phyloP scores from a whole-genome alignment of 1,139 yeast genomes.

The Suhomyces choctaworum region DNA sequence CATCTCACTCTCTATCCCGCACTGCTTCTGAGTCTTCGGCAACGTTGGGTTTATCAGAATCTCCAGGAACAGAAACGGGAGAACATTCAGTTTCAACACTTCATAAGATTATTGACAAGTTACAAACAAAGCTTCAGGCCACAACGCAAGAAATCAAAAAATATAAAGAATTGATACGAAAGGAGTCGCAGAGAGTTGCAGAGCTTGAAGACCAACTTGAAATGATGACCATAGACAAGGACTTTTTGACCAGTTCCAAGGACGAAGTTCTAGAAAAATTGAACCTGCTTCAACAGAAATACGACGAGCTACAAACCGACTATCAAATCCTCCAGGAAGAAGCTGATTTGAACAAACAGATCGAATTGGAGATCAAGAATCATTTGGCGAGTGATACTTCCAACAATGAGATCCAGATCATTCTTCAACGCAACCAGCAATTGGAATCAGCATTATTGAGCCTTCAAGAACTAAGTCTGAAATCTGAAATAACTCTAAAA shows the following conservation, averaged over 20 bases:
- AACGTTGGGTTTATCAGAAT: background rate
- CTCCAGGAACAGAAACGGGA: background rate
- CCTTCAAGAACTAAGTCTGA: conserved; percentile 36
- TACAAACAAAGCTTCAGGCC: conserved; percentile 42
- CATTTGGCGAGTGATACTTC: conserved; percentile 18
- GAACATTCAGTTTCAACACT: conserved; percentile 9
- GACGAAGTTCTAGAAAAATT: conserved; percentile 33
- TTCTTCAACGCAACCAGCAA: conserved; percentile 32
- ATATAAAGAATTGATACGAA: conserved; percentile 23
- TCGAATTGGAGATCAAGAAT: conserved; percentile 36
- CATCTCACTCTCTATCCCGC: background rate
- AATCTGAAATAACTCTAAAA: conserved; percentile 25
- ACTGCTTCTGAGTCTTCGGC: background rate
- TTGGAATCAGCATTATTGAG: conserved; percentile 42
- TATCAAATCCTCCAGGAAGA: conserved; percentile 49
- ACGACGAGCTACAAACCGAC: conserved; percentile 42
- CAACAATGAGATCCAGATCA: conserved; percentile 20
- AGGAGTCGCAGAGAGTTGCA: conserved; percentile 17
- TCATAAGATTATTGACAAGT: conserved; percentile 40
- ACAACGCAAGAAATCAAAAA: conserved; percentile 31
- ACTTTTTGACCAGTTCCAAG: conserved; percentile 47
- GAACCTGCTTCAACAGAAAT: conserved; percentile 32
- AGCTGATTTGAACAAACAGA: conserved; percentile 40
- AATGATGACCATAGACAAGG: conserved; percentile 53
- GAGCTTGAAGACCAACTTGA: conserved; percentile 49